Evolutionary conservation across 176 grass and related monocot species (phyloP).

Genomic region (Areca catechu): DNA sequence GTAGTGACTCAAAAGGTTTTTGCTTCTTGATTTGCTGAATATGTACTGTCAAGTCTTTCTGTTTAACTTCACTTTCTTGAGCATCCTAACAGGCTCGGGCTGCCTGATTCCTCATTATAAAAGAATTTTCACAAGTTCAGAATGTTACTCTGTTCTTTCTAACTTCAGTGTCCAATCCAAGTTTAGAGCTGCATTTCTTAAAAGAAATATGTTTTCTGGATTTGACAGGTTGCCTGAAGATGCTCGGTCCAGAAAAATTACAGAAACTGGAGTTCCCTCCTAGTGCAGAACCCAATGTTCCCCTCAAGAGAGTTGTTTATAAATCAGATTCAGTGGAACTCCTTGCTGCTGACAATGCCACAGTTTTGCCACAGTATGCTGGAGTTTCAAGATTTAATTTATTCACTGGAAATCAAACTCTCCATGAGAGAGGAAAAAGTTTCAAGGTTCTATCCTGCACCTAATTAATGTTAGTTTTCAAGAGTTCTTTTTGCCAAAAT

Average conservation of each 20-base stretch:
- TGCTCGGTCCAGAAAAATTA: slow-evolving; percentile 45
- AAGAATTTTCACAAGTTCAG: too few relatives aligned
- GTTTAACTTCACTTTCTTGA: too few relatives aligned
- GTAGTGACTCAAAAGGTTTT: too few relatives aligned
- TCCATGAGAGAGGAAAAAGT: slow-evolving; percentile 78
- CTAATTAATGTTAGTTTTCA: background rate
- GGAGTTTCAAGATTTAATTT: slow-evolving; percentile 51
- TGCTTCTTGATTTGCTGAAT: too few relatives aligned
- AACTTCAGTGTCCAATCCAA: too few relatives aligned
- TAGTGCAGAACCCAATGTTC: slow-evolving; percentile 23
- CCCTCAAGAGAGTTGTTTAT: slow-evolving; percentile 47
- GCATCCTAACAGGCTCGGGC: too few relatives aligned
- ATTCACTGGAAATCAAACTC: slow-evolving; percentile 79
- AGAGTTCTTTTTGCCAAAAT: too few relatives aligned
- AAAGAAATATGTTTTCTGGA: slow-evolving; percentile 9
- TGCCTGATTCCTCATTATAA: too few relatives aligned
- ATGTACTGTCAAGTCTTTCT: too few relatives aligned
- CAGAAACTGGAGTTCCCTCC: slow-evolving; percentile 46
- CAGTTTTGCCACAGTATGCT: slow-evolving; percentile 1
- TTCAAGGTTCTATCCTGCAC: slow-evolving; percentile 60
- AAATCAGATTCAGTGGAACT: slow-evolving; percentile 27
- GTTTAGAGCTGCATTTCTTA: too few relatives aligned
- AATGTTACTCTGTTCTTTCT: too few relatives aligned
- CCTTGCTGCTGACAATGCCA: slow-evolving; percentile 21
- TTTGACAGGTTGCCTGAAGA: slow-evolving; percentile 71